phyloP scores from a whole-genome alignment of 2,329 filamentous ascomycete genomes.

The Penicillium griseofulvum region DNA sequence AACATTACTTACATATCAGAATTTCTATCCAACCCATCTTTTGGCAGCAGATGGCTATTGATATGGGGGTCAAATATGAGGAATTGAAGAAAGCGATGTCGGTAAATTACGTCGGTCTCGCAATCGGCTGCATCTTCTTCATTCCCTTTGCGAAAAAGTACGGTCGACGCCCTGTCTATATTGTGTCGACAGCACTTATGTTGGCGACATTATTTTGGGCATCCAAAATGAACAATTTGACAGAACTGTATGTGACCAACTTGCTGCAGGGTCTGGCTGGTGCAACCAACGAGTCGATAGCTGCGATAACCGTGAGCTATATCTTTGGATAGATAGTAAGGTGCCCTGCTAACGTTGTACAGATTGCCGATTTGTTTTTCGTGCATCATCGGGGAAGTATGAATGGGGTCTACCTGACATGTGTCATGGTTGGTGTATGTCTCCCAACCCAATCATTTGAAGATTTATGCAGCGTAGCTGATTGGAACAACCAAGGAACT shows the following conservation, averaged over 20 bases:
- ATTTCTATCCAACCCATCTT: conserved; percentile 43
- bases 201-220: conserved; percentile 43
- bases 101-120: conserved; percentile 45
- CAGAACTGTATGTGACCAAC: conserved; percentile 48
- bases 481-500: conserved; percentile 20
- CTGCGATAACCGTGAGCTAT: conserved; percentile 42
- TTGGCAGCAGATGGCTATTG: conserved; percentile 47
- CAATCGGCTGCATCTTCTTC: conserved; percentile 46
- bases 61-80: conserved; percentile 44
- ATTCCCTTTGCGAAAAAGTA: conserved; percentile 50
- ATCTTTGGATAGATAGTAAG: conserved; percentile 32
- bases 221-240: conserved; percentile 40
- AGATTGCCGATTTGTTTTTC: conserved; percentile 51
- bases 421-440: conserved; percentile 38
- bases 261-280: conserved; percentile 41
- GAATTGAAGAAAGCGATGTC: conserved; percentile 49
- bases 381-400: conserved; percentile 51
- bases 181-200: conserved; percentile 43
- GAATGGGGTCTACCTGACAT: conserved; percentile 51
- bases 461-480: neutral
- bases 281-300: conserved; percentile 42
- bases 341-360: neutral
- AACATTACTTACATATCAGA: conserved; percentile 6
- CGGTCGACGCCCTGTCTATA: conserved; percentile 48
- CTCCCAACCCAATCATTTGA: conserved; percentile 16